phyloP scores from a whole-genome alignment of 305 asterid species.

The Fraxinus paxiana region DNA sequence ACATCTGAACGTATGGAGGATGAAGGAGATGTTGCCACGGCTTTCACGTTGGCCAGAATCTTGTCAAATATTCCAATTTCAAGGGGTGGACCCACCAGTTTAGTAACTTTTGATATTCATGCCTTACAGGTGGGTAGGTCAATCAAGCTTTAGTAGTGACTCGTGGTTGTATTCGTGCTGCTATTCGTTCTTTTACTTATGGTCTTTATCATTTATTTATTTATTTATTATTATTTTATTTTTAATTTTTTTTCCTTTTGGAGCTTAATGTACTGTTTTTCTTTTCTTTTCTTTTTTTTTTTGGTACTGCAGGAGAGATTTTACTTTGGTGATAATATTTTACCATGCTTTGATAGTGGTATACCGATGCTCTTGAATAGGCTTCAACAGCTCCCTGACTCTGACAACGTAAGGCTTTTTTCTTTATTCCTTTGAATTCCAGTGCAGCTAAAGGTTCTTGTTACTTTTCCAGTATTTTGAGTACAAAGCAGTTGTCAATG shows the following conservation, averaged over 20 bases:
- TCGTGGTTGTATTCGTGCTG: constrained; percentile 1
- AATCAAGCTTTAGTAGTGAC: constrained; percentile 12
- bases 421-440: constrained; percentile 11
- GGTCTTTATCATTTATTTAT: neutral
- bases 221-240: no score
- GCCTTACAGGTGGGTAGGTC: constrained; percentile 73
- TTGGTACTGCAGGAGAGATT: constrained; percentile 72
- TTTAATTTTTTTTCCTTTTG: neutral
- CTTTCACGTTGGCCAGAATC: constrained; percentile 90
- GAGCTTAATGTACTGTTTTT: constrained; percentile 2
- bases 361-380: constrained; percentile 80
- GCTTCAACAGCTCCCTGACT: constrained; percentile 91
- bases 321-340: constrained; percentile 85
- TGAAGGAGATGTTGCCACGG: constrained; percentile 98
- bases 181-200: neutral
- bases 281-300: neutral
- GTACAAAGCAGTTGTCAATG: constrained; percentile 1
- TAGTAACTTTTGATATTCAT: constrained; percentile 89
- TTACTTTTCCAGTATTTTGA: neutral
- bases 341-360: constrained; percentile 98
- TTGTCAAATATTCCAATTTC: constrained; percentile 86
- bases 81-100: constrained; percentile 90
- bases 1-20: constrained; percentile 99
- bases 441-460: neutral
- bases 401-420: constrained; percentile 68